A percentile compares a stretch with the other conserved stretches of the same genome.
These are phyloP conservation scores for Aspergillus steynii DNA, from an alignment of 495 filamentous ascomycete genomes.

Conservation along the genomic window DNA sequence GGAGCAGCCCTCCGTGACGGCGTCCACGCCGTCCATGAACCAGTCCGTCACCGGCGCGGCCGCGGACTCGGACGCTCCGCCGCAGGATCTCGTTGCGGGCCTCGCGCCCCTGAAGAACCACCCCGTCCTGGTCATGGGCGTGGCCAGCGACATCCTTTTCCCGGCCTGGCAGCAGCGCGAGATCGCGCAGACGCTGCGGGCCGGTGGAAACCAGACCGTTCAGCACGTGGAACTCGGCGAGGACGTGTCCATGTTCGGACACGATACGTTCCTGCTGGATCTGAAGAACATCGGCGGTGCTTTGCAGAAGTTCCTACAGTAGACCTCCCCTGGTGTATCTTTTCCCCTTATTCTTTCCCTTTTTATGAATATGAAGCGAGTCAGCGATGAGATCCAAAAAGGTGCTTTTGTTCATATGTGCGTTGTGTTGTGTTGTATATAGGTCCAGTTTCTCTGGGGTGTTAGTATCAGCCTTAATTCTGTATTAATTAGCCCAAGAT, in stretches of 20 bases:
- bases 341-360: neutral
- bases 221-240: conserved; percentile 89
- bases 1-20: conserved; percentile 60
- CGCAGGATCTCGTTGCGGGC: conserved; percentile 76
- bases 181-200: conserved; percentile 79
- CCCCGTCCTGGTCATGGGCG: conserved; percentile 84
- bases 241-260: conserved; percentile 88
- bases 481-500: neutral
- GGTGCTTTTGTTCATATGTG: neutral
- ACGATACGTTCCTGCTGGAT: conserved; percentile 95
- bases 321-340: conserved; percentile 6
- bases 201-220: conserved; percentile 73
- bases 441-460: too few relatives aligned
- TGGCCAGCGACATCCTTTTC: conserved; percentile 95
- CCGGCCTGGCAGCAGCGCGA: conserved; percentile 98
- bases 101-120: conserved; percentile 70
- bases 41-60: conserved; percentile 19
- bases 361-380: neutral
- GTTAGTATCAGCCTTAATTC: too few relatives aligned
- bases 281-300: conserved; percentile 86
- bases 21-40: conserved; percentile 29
- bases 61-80: conserved; percentile 42
- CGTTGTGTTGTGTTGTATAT: neutral
- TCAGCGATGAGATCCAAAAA: neutral
- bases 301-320: conserved; percentile 71